Base-by-base conservation (phyloP, 768 basidiomycete species). In the Brasilioporus rufonigricans region DNA sequence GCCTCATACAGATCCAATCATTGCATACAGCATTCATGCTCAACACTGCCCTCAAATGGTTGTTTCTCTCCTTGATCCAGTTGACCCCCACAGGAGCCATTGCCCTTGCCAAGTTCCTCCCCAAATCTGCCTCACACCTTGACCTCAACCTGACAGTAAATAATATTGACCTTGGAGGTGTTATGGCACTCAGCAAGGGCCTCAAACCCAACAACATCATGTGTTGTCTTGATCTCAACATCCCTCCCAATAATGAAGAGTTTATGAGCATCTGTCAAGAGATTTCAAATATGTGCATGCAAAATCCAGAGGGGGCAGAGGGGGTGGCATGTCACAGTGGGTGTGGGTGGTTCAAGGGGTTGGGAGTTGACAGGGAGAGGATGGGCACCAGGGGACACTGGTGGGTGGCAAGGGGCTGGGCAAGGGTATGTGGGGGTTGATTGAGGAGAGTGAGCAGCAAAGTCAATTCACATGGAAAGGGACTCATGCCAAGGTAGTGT, bases 21-120 rank as follows among this genome's bases (percentile, higher is more conserved):
- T 76, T 99, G 9, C 85, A 96, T 3, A 92, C 94, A 0, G 89
- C 95, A 0, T 94, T 98, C 71, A 94, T 93, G 0, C 80, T 96
- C 52, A 97, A 98, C 67, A 87, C 85, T 0, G 86, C 91, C 0
- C 81, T 99, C 32, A 98, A 96, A 65, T 86, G 97, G 1, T 75
- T 99, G 41, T 98, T 97, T 76, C 80, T 98, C 21, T 89, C 92
- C 8, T 84, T 86, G 3, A 97, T 95, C 19, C 76, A 77, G 5
- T 80, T 98, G 65, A 82, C 83, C 0, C 89, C 91, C 1, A 76
- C 86, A 0, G 94, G 93, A 2, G 95, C 96, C 1, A 98, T 98
- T 58, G 89, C 93, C 0, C 81, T 98, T 2, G 97, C 96, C 3
- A 95, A 98, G 69, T 98, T 97, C 75, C 82, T 98, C 1, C 94